Conservation (phyloP, 2,329 filamentous ascomycete genomes). For the Rugonectria rugulosa region DNA sequence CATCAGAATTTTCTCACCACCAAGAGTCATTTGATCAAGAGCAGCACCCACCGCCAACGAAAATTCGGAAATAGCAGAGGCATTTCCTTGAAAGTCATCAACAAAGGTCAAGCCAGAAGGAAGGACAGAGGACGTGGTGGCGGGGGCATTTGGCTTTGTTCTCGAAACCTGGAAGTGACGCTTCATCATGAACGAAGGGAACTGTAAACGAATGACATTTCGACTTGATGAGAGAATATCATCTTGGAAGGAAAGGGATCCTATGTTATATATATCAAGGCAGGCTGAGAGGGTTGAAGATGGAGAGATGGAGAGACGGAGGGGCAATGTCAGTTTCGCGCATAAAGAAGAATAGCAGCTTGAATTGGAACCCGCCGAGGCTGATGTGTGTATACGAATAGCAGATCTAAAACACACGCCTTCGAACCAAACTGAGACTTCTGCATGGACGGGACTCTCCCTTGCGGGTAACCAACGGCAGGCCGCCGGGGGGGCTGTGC, state of each 20-base stretch:
- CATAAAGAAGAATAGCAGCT: neutral
- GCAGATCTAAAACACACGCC: no score
- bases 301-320: neutral
- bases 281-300: neutral
- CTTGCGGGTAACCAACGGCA: constrained; percentile 13
- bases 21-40: constrained; percentile 6
- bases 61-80: constrained; percentile 9
- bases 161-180: constrained; percentile 9
- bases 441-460: no score
- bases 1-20: constrained; percentile 1
- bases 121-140: constrained; percentile 1
- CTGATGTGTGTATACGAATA: neutral
- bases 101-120: constrained; percentile 18
- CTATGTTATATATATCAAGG: neutral
- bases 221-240: neutral
- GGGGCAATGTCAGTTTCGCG: neutral
- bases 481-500: constrained; percentile 14
- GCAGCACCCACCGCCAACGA: constrained; percentile 9
- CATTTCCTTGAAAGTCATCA: constrained; percentile 7
- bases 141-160: constrained; percentile 2
- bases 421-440: no score
- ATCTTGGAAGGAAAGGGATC: neutral
- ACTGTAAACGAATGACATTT: neutral
- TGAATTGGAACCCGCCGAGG: neutral
- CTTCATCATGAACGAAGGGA: constrained; percentile 9